Base-by-base conservation (phyloP, 1,284 basidiomycete species). In the Mycosarcoma mackinlayi region DNA sequence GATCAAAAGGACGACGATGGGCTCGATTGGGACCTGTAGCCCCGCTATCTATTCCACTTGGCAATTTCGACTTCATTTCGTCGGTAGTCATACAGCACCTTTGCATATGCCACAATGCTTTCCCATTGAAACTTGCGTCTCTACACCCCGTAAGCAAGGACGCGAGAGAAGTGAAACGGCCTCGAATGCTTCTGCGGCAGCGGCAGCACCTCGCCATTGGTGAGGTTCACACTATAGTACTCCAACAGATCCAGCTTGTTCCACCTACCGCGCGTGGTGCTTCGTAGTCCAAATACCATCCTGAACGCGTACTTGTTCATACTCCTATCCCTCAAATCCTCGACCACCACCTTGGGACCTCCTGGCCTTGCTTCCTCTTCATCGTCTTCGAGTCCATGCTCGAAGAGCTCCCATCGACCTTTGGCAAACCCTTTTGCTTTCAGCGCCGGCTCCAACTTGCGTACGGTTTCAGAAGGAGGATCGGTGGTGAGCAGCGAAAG, bases 151-250 rank as follows among this genome's bases (percentile, higher is more conserved):
- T 80, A 81, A 13, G 73, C 52, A 18, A 67, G 38, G 13, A 81
- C 78, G 84, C 92, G 93, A 38, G 92, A 94, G 83, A 96, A 96
- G 88, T 91, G 93, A 82, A 93, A 96, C 23, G 92, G 89, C 62
- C 92, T 87, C 81, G 93, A 91, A 76, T 94, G 89, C 80, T 91
- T 92, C 73, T 94, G 85, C 8, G 88, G 86, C 41, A 95, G 84
- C 18, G 90, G 88, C 19, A 87, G 83, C 13, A 87, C 85, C 82
- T 94, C 92, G 2, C 91, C 92, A 19, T 87, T 91, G 40, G 87
- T 87, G 24, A 91, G 78, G 65, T 91, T 88, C 28, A 77, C 65
- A 18, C 60, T 64, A 28, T 57, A 55, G 81, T 95, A 95, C 13
- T 87, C 86, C 41, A 86, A 77, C 44, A 95, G 87, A 59, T 92